Evolutionary conservation across 768 basidiomycete species (phyloP), one percentile per base, ranked within the genome.

Genomic region (Pleurotus citrinopileatus): DNA sequence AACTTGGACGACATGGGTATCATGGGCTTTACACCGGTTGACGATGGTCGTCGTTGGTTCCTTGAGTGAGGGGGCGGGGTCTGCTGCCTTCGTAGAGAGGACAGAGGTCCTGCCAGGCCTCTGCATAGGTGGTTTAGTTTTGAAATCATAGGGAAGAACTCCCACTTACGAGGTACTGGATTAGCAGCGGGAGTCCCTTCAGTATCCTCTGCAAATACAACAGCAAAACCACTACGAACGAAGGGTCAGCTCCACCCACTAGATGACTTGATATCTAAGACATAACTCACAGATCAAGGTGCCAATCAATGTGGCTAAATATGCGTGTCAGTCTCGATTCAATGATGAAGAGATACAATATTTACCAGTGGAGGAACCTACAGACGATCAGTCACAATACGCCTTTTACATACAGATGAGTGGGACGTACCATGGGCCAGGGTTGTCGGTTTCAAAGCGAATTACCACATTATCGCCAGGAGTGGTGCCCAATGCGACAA

Each of bases 371-470:
- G 17, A 73, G 54, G 50, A 74, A 63, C 52, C 55, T 46, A 28
- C n/a, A n/a, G n/a, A 28, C 15, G 7, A 25, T 46, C 27, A 46
- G 45, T 32, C 12, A 26, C 9, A 5, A 17, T 5, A 20, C 20
- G 7, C 26, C 10, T 15, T 13, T 9, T 3, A 29, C 7, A 46
- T 60, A 57, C 61, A 72, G 71, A 74, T 68, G 60, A 79, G 59
- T 3, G n/a, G n/a, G n/a, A 17, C 45, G 26, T 5, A 29, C 71
- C 73, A 74, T 6, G 73, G 72, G 0, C 73, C 72, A 20, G 70
- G 53, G 54, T 74, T 88, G 64, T 89, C 81, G 2, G 86, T 81
- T 12, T 67, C 63, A 70, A 83, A 87, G 20, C 83, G 76, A 52
- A 87, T 72, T 1, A 76, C 78, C n/a, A 77, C 62, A 27, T 63